Evolutionary conservation across 768 basidiomycete genomes (phyloP).

Genomic region (Naganishia friedmannii): DNA sequence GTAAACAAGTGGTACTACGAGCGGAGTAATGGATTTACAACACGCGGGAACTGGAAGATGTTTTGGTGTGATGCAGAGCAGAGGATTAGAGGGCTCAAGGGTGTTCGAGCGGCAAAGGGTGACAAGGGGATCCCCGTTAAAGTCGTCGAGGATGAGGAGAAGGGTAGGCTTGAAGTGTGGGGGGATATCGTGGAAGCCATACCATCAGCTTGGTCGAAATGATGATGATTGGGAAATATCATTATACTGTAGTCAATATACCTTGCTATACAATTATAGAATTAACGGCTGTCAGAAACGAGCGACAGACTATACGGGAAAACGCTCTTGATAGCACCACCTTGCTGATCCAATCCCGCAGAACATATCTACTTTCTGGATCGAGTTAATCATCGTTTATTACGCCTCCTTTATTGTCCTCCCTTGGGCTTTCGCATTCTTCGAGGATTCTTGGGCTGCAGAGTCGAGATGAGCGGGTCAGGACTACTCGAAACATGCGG

Average conservation of each 20-base stretch:
- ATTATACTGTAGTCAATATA: conserved; percentile 1
- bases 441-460: conserved; percentile 15
- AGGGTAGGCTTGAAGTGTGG: conserved; percentile 69
- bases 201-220: conserved; percentile 1
- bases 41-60: conserved; percentile 72
- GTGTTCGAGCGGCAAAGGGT: conserved; percentile 40
- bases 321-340: too few species aligned
- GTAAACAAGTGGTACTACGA: conserved; percentile 99
- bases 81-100: conserved; percentile 58
- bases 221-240: too few species aligned
- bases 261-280: conserved; percentile 1
- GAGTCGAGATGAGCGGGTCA: too few species aligned
- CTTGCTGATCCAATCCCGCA: too few species aligned
- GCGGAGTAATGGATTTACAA: conserved; percentile 80
- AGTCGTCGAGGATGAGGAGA: conserved; percentile 61
- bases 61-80: conserved; percentile 99
- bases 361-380: not conserved
- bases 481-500: not conserved
- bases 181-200: conserved; percentile 57
- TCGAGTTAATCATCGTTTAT: too few species aligned
- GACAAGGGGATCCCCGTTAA: conserved; percentile 55
- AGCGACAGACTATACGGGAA: not conserved
- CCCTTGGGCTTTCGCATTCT: conserved; percentile 10
- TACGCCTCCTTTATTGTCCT: conserved; percentile 8
- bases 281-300: not conserved